These are phyloP conservation scores for Rhodocollybia butyracea DNA, from an alignment of 768 basidiomycete species.

Conservation along the genomic window DNA sequence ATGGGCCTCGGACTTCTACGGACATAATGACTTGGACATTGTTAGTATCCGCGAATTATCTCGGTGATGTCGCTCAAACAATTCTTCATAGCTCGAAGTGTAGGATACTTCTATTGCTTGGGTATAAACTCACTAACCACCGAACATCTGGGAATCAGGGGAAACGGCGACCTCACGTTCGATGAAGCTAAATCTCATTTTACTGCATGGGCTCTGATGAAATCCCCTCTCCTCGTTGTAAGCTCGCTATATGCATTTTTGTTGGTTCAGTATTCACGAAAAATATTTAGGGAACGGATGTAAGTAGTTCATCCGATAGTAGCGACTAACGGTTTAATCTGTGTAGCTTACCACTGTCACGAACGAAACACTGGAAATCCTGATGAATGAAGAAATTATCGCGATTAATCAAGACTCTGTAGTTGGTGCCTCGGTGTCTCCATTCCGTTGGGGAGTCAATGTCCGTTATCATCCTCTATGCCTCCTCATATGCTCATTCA, in stretches of 20 bases:
- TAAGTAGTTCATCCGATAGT: slow-evolving; percentile 7
- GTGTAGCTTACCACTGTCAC: slow-evolving; percentile 46
- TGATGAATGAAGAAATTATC: slow-evolving; percentile 62
- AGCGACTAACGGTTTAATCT: background rate
- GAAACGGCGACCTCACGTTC: slow-evolving; percentile 57
- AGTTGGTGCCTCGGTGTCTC: slow-evolving; percentile 55
- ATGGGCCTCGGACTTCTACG: slow-evolving; percentile 63
- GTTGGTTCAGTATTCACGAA: background rate
- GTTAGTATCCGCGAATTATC: slow-evolving; percentile 26
- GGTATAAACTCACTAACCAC: background rate
- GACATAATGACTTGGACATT: slow-evolving; percentile 68
- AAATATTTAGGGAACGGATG: slow-evolving; percentile 31
- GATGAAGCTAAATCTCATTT: slow-evolving; percentile 71
- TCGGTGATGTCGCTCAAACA: background rate
- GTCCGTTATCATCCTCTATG: slow-evolving; percentile 31
- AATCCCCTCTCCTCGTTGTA: slow-evolving; percentile 60
- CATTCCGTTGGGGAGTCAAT: slow-evolving; percentile 69
- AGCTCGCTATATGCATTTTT: slow-evolving; percentile 1
- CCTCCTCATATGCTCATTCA: background rate
- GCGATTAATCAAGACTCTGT: slow-evolving; percentile 69
- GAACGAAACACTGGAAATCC: slow-evolving; percentile 47
- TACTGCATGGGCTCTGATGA: slow-evolving; percentile 71
- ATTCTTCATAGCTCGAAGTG: slow-evolving; percentile 47
- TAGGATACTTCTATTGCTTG: slow-evolving; percentile 16
- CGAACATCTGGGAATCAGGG: slow-evolving; percentile 31